Percentiles rank a stretch among this genome's conserved stretches.
Evolutionary conservation across 371 early-diverging fungal species (phyloP).

Genomic region (Actinomortierella wolfii): DNA sequence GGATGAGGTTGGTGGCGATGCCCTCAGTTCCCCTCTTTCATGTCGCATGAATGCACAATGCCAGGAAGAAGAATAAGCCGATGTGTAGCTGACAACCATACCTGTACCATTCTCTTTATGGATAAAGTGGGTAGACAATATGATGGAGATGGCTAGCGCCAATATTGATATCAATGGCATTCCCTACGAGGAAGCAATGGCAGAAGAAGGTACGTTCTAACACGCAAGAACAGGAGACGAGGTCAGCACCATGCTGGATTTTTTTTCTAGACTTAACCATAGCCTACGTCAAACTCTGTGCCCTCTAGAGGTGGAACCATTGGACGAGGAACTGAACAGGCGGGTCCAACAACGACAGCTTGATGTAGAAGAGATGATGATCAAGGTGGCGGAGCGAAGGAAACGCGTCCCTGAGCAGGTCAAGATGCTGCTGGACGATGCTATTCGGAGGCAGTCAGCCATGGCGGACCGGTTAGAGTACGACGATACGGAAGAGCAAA

Average conservation of each 20-base stretch:
- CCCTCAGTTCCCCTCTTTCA: not conserved
- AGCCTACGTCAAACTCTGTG: not conserved
- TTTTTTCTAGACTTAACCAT: not conserved
- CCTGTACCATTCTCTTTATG: not conserved
- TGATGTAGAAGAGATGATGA: constrained; percentile 33
- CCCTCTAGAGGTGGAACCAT: constrained; percentile 26
- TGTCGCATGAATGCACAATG: not conserved
- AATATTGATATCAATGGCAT: constrained; percentile 43
- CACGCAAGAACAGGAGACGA: not conserved
- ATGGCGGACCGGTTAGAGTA: constrained; percentile 35
- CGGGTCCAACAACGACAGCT: constrained; percentile 24
- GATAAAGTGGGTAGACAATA: constrained; percentile 35
- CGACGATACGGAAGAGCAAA: constrained; percentile 6
- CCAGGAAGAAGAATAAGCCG: not conserved
- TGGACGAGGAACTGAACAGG: constrained; percentile 31
- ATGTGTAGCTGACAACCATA: not conserved
- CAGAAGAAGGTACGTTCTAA: constrained; percentile 21
- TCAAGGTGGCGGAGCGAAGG: constrained; percentile 43
- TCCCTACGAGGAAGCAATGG: constrained; percentile 34
- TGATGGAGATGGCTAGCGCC: constrained; percentile 26
- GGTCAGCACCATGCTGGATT: not conserved
- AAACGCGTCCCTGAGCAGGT: constrained; percentile 46
- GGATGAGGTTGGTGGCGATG: constrained; percentile 21
- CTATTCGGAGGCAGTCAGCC: constrained; percentile 33
- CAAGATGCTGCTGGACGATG: constrained; percentile 46